phyloP scores from a whole-genome alignment of 2,329 filamentous ascomycete species.

The Hymenoscyphus linearis region DNA sequence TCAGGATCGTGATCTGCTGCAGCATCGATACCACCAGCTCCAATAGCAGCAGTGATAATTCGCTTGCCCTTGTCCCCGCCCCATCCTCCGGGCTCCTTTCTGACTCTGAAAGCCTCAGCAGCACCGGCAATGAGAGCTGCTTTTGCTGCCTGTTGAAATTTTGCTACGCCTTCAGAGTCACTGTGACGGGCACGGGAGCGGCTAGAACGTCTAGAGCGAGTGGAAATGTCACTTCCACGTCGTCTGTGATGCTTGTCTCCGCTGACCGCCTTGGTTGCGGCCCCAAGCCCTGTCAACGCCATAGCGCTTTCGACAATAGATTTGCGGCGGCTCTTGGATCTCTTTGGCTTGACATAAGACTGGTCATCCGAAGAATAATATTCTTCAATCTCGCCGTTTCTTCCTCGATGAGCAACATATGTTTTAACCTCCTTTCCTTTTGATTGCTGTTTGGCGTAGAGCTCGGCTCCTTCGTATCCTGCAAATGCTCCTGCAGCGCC shows the following conservation, averaged over 20 bases:
- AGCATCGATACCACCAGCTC: slow-evolving; percentile 81
- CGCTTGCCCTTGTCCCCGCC: slow-evolving; percentile 88
- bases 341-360: slow-evolving; percentile 42
- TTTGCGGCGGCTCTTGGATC: slow-evolving; percentile 51
- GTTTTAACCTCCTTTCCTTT: slow-evolving; percentile 39
- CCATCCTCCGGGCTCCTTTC: slow-evolving; percentile 86
- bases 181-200: slow-evolving; percentile 48
- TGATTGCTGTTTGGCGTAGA: slow-evolving; percentile 50
- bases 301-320: slow-evolving; percentile 60
- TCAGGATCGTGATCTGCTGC: slow-evolving; percentile 60
- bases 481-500: slow-evolving; percentile 60
- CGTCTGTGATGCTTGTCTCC: slow-evolving; percentile 36
- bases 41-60: slow-evolving; percentile 78
- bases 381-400: slow-evolving; percentile 46
- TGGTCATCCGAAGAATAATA: slow-evolving; percentile 50
- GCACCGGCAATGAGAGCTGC: slow-evolving; percentile 86
- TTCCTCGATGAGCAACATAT: slow-evolving; percentile 48
- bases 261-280: slow-evolving; percentile 54
- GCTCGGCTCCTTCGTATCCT: slow-evolving; percentile 58
- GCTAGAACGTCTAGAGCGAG: slow-evolving; percentile 43
- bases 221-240: slow-evolving; percentile 37
- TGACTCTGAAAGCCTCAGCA: slow-evolving; percentile 83
- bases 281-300: slow-evolving; percentile 56
- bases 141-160: slow-evolving; percentile 81
- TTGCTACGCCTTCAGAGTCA: slow-evolving; percentile 47